Evolutionary conservation across 2,329 filamentous ascomycete species (phyloP).

Genomic region (Zymoseptoria tritici): DNA sequence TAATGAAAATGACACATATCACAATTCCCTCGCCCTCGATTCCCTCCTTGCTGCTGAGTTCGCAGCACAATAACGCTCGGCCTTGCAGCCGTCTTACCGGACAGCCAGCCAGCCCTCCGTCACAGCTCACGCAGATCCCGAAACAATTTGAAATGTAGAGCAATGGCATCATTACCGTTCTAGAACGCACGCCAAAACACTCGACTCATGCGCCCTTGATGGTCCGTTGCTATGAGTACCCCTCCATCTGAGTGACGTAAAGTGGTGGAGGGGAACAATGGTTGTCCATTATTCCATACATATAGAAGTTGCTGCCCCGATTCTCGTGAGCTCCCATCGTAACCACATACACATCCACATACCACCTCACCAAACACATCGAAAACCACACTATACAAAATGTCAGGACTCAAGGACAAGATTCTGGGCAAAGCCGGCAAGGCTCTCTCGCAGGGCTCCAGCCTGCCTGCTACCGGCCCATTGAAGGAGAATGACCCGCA

Average conservation of each 20-base stretch:
- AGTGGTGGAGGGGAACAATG: not conserved
- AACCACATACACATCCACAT: not conserved
- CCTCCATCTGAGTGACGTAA: not conserved
- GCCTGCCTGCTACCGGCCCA: slow-evolving; percentile 12
- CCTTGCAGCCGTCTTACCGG: not conserved
- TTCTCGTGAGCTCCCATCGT: not conserved
- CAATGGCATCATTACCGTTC: not conserved
- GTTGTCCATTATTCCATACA: not conserved
- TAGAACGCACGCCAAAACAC: not conserved
- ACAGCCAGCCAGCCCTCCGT: not conserved
- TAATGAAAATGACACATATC: not conserved
- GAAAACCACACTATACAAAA: not conserved
- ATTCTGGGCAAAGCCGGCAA: slow-evolving; percentile 4
- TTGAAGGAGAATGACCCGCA: slow-evolving; percentile 23
- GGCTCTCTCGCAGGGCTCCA: slow-evolving; percentile 17
- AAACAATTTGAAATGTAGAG: not conserved
- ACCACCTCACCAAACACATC: not conserved
- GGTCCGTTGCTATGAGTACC: not conserved
- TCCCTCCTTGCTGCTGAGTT: no score
- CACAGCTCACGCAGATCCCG: not conserved
- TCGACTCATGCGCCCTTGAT: not conserved
- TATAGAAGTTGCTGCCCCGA: not conserved
- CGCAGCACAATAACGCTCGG: not conserved
- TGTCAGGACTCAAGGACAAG: slow-evolving; percentile 1
- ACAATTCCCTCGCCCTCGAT: not conserved